phyloP scores from a whole-genome alignment of 306 rosid species.

The Fagus sylvatica region DNA sequence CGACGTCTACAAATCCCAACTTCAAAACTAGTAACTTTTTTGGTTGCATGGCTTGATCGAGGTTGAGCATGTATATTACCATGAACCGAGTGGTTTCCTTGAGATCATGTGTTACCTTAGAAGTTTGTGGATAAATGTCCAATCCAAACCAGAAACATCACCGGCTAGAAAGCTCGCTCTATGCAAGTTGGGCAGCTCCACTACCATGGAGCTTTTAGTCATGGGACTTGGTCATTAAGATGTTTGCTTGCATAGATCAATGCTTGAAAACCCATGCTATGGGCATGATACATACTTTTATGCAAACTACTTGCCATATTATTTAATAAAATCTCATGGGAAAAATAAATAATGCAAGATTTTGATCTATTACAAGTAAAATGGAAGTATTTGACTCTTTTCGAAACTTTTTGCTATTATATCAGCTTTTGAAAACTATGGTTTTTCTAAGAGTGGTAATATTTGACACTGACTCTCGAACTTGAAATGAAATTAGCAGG shows the following conservation, averaged over 20 bases:
- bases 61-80: not conserved
- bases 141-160: not conserved
- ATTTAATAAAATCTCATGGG: not conserved
- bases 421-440: too few relatives aligned
- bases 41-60: not conserved
- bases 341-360: not conserved
- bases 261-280: too few relatives aligned
- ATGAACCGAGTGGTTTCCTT: slow-evolving; percentile 5
- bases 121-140: slow-evolving; percentile 1
- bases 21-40: slow-evolving; percentile 34
- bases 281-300: not conserved
- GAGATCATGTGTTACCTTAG: not conserved
- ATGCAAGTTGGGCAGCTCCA: not conserved
- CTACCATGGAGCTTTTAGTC: not conserved
- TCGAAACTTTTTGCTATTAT: too few relatives aligned
- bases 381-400: too few relatives aligned
- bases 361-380: not conserved
- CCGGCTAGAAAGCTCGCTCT: not conserved
- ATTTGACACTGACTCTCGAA: too few relatives aligned
- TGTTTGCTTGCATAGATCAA: not conserved
- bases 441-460: too few relatives aligned
- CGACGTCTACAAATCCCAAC: slow-evolving; percentile 71
- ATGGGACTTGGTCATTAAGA: not conserved
- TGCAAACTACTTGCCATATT: not conserved
- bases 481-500: too few relatives aligned